phyloP scores from a whole-genome alignment of 1,139 yeast genomes.

The Meyerozyma carpophila region DNA sequence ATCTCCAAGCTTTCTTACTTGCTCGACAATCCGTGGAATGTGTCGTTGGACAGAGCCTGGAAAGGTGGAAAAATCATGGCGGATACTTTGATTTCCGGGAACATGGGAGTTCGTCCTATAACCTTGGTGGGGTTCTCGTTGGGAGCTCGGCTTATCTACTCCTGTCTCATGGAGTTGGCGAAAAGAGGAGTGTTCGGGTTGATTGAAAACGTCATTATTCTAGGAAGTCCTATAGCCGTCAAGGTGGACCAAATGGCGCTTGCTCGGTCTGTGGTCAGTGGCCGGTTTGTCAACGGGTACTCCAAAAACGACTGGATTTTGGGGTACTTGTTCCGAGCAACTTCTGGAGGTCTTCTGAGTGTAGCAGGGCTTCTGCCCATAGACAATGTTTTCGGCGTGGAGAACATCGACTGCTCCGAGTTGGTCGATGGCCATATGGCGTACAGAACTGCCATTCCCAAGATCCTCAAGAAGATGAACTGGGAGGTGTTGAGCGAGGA shows the following conservation, averaged over 20 bases:
- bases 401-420: conserved; percentile 83
- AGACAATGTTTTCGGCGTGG: conserved; percentile 57
- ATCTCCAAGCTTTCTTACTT: conserved; percentile 83
- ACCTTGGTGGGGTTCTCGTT: conserved; percentile 91
- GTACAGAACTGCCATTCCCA: conserved; percentile 90
- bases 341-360: conserved; percentile 86
- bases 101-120: conserved; percentile 87
- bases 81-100: conserved; percentile 81
- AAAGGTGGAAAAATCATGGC: conserved; percentile 89
- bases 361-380: conserved; percentile 88
- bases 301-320: conserved; percentile 94
- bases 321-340: conserved; percentile 92
- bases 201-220: conserved; percentile 79
- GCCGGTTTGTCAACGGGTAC: conserved; percentile 84
- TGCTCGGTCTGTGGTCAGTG: conserved; percentile 86
- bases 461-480: conserved; percentile 58
- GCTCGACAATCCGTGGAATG: conserved; percentile 97
- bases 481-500: conserved; percentile 88
- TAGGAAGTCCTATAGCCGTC: conserved; percentile 86
- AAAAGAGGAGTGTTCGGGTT: conserved; percentile 83
- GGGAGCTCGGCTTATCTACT: conserved; percentile 89
- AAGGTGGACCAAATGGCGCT: conserved; percentile 72
- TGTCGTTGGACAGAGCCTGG: conserved; percentile 96
- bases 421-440: conserved; percentile 94
- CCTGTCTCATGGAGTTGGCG: conserved; percentile 84